These are phyloP conservation scores for Pharus latifolius DNA, from an alignment of 176 grass and related monocot species.

Conservation along the genomic window DNA sequence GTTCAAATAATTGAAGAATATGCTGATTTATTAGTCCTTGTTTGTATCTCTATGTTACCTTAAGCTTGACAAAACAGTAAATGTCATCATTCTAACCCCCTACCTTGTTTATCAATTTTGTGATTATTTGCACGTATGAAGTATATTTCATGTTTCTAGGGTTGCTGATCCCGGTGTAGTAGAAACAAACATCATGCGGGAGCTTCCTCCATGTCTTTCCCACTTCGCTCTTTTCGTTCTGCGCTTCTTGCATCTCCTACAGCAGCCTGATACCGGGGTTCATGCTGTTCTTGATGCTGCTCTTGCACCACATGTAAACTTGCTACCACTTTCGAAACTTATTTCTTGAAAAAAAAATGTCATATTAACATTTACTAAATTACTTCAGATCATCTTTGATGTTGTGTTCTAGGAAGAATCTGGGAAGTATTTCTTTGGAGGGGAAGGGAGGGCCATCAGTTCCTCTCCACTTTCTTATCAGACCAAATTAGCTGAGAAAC, in stretches of 20 bases:
- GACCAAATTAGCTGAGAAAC: slow-evolving; percentile 34
- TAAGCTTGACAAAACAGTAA: too few relatives aligned
- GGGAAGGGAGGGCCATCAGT: slow-evolving; percentile 46
- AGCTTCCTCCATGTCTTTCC: slow-evolving; percentile 53
- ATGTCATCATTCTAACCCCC: too few relatives aligned
- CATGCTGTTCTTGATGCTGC: slow-evolving; percentile 74
- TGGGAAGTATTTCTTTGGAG: slow-evolving; percentile 92
- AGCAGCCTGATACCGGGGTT: slow-evolving; percentile 40
- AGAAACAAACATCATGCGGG: slow-evolving; percentile 77
- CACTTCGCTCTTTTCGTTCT: slow-evolving; percentile 41
- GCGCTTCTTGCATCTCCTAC: slow-evolving; percentile 39
- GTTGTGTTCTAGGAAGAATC: slow-evolving; percentile 56
- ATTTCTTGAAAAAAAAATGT: not conserved
- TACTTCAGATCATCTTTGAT: not conserved
- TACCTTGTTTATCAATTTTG: too few relatives aligned
- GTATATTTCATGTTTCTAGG: slow-evolving; percentile 19
- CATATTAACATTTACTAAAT: not conserved
- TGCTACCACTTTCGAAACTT: not conserved
- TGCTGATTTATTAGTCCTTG: not conserved
- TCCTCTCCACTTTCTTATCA: slow-evolving; percentile 60
- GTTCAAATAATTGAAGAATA: not conserved
- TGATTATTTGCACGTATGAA: not conserved
- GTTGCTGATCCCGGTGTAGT: slow-evolving; percentile 75
- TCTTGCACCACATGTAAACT: slow-evolving; percentile 48
- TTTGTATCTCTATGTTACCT: not conserved